phyloP scores from a whole-genome alignment of 768 basidiomycete species.

The Trametes villosa region DNA sequence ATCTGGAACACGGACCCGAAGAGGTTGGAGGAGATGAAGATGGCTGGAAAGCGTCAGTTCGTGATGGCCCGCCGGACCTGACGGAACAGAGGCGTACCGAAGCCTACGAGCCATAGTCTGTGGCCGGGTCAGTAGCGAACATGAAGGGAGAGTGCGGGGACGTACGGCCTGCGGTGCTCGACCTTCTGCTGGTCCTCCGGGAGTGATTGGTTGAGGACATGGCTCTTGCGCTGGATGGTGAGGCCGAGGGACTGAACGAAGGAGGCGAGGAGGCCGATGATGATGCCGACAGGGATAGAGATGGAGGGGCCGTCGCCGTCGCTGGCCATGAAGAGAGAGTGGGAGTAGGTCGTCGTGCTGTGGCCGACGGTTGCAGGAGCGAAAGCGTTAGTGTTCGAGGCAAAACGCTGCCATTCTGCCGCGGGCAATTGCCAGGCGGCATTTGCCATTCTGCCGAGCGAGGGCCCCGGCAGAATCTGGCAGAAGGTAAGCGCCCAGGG shows the following conservation, averaged over 20 bases:
- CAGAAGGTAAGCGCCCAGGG: too few relatives aligned
- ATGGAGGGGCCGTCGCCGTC: conserved; percentile 33
- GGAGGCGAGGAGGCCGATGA: conserved; percentile 76
- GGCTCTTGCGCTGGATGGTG: conserved; percentile 92
- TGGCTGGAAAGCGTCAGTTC: conserved; percentile 39
- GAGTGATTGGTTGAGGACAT: conserved; percentile 78
- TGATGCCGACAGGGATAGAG: conserved; percentile 48
- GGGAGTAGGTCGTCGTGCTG: neutral
- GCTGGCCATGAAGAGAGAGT: conserved; percentile 30
- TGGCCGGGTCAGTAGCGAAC: conserved; percentile 3
- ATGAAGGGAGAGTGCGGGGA: conserved; percentile 27
- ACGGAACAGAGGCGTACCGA: conserved; percentile 46
- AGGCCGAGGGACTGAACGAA: conserved; percentile 91
- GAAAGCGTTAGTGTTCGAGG: too few relatives aligned
- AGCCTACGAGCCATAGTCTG: conserved; percentile 87
- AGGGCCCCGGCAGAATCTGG: too few relatives aligned
- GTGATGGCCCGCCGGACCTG: conserved; percentile 5
- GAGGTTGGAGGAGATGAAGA: conserved; percentile 89
- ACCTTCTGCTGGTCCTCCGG: conserved; percentile 65
- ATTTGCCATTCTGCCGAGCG: too few relatives aligned
- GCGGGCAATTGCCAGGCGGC: too few relatives aligned
- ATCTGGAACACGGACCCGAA: conserved; percentile 91
- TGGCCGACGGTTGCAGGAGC: neutral
- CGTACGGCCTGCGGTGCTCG: conserved; percentile 82
- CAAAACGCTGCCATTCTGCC: too few relatives aligned